A percentile compares a stretch with the other conserved stretches of the same genome.
Conservation (phyloP, 306 rosid species). For the Cicer chorassanicum region DNA sequence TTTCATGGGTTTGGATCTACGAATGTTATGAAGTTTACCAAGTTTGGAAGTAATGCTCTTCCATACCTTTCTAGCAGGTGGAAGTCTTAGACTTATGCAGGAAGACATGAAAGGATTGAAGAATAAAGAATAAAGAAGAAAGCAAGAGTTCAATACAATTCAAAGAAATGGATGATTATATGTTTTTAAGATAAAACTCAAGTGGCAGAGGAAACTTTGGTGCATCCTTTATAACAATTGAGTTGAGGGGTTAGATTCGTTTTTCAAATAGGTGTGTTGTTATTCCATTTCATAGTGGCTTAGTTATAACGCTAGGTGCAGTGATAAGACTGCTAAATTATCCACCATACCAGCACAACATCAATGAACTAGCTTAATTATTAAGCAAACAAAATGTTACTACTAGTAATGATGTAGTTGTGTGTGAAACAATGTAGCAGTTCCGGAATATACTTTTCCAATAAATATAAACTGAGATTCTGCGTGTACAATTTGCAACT, state of each 20-base stretch:
- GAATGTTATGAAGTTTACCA: slow-evolving; percentile 56
- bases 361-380: slow-evolving; percentile 34
- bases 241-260: slow-evolving; percentile 31
- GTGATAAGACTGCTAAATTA: slow-evolving; percentile 38
- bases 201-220: slow-evolving; percentile 8
- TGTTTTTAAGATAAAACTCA: background rate
- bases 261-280: background rate
- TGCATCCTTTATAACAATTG: slow-evolving; percentile 18
- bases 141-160: background rate
- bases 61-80: slow-evolving; percentile 66
- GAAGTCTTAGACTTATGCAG: slow-evolving; percentile 57
- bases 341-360: background rate
- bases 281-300: slow-evolving; percentile 22
- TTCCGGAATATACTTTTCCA: background rate
- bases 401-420: background rate
- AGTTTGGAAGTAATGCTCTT: slow-evolving; percentile 65
- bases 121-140: background rate
- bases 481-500: background rate
- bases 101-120: slow-evolving; percentile 48
- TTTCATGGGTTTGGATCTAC: slow-evolving; percentile 54
- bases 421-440: background rate
- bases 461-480: background rate
- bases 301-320: slow-evolving; percentile 48
- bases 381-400: slow-evolving; percentile 28
- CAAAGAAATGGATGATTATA: background rate